A percentile compares a stretch with the other conserved stretches of the same genome.
Evolutionary conservation across 2,329 filamentous ascomycete species (phyloP).

Genomic region (Dothistroma pini): DNA sequence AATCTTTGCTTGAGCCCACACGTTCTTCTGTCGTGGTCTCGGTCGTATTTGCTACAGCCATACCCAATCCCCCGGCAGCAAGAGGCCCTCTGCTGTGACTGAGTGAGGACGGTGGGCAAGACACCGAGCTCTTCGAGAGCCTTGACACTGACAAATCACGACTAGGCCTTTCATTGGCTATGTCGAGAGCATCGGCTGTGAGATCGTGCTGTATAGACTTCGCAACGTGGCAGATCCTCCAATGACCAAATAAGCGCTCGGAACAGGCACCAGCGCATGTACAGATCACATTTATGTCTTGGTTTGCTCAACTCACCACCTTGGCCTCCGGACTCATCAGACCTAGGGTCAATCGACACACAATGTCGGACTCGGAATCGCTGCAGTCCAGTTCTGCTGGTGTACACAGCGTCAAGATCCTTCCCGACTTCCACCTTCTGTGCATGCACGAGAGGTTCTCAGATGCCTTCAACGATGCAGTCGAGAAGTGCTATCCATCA

Average conservation of each 20-base stretch:
- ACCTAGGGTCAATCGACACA: not conserved
- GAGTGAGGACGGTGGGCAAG: too few relatives aligned
- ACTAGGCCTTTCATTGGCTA: too few relatives aligned
- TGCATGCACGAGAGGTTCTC: conserved; percentile 36
- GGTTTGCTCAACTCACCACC: not conserved
- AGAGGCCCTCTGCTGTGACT: too few relatives aligned
- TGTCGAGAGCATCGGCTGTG: too few relatives aligned
- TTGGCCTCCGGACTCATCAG: not conserved
- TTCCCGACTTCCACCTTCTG: conserved; percentile 44
- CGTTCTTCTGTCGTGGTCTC: not conserved
- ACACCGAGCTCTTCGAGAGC: too few relatives aligned
- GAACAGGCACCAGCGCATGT: not conserved
- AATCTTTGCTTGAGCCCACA: not conserved
- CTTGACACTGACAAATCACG: too few relatives aligned
- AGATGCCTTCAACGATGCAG: conserved; percentile 43
- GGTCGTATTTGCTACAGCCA: too few relatives aligned
- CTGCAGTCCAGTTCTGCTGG: not conserved
- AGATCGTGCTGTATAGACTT: not conserved
- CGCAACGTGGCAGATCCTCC: not conserved
- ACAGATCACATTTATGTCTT: not conserved
- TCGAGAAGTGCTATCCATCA: conserved; percentile 33
- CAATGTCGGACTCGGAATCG: not conserved
- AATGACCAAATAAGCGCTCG: not conserved
- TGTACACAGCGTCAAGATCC: conserved; percentile 5
- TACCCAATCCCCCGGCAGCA: too few relatives aligned